These are phyloP conservation scores for Pleurotus sapidus DNA, from an alignment of 768 basidiomycete genomes.

Conservation along the genomic window DNA sequence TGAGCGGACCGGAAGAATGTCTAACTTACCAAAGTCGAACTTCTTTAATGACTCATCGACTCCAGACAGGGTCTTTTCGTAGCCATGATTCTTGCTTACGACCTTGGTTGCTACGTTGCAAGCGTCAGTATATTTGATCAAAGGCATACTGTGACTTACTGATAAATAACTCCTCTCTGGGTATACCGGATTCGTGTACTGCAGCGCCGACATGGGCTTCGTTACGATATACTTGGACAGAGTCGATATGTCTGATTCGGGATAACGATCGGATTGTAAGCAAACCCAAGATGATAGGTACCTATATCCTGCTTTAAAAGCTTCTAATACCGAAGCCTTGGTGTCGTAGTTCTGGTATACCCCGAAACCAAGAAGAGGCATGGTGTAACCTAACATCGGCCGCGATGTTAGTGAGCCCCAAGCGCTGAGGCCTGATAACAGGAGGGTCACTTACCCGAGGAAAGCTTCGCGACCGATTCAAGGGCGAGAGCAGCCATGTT, in stretches of 20 bases:
- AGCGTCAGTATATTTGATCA: too few species aligned
- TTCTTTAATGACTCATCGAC: conserved; percentile 60
- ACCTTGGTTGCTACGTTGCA: conserved; percentile 61
- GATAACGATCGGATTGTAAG: neutral
- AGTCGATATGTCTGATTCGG: conserved; percentile 60
- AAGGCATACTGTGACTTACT: conserved; percentile 39
- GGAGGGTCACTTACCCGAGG: conserved; percentile 16
- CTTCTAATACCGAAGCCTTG: conserved; percentile 52
- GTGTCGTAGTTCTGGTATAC: conserved; percentile 67
- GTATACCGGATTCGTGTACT: conserved; percentile 51
- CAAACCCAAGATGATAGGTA: conserved; percentile 13
- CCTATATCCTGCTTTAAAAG: conserved; percentile 68
- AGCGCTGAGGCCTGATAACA: neutral
- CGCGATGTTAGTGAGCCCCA: neutral
- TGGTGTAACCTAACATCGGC: conserved; percentile 38
- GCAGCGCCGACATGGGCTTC: conserved; percentile 62
- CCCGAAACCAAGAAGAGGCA: conserved; percentile 70
- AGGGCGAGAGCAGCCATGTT: conserved; percentile 11
- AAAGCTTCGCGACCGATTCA: conserved; percentile 19
- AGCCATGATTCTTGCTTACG: conserved; percentile 54
- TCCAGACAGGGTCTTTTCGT: conserved; percentile 54
- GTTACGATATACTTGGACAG: conserved; percentile 68
- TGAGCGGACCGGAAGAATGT: neutral
- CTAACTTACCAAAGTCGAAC: conserved; percentile 52
- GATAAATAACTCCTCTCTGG: conserved; percentile 64